These are phyloP conservation scores for Salix suchowensis DNA, from an alignment of 345 rosid genomes.

Conservation along the genomic window DNA sequence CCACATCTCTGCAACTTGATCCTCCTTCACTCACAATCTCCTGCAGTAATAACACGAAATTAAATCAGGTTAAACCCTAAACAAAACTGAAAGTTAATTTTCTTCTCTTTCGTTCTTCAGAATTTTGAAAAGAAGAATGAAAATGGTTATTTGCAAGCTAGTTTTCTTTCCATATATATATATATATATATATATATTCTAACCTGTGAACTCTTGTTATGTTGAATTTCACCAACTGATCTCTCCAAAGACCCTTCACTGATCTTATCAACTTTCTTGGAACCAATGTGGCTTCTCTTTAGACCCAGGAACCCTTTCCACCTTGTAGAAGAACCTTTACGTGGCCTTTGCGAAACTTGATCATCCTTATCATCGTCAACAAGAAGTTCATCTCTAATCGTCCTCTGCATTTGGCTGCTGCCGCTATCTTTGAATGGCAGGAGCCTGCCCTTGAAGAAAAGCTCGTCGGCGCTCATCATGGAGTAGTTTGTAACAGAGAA, in stretches of 20 bases:
- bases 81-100: background rate
- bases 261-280: conserved; percentile 55
- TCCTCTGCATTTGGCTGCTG: conserved; percentile 56
- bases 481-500: conserved; percentile 71
- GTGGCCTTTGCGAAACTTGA: conserved; percentile 45
- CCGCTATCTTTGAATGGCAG: conserved; percentile 62
- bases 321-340: conserved; percentile 52
- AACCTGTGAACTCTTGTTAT: conserved; percentile 35
- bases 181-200: background rate
- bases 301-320: conserved; percentile 87
- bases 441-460: conserved; percentile 82
- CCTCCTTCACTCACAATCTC: conserved; percentile 44
- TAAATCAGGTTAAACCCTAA: conserved; percentile 3
- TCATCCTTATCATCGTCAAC: conserved; percentile 36
- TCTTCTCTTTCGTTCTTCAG: background rate
- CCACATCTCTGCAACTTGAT: conserved; percentile 55
- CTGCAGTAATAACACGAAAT: conserved; percentile 19
- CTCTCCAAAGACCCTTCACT: conserved; percentile 30
- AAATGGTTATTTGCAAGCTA: background rate
- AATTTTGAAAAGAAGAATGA: too few relatives aligned
- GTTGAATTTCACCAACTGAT: conserved; percentile 19
- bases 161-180: too few relatives aligned
- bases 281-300: conserved; percentile 62
- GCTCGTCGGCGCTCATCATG: conserved; percentile 98
- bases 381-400: conserved; percentile 86